phyloP scores from a whole-genome alignment of 1,284 basidiomycete genomes.

The Ganoderma lingzhi region DNA sequence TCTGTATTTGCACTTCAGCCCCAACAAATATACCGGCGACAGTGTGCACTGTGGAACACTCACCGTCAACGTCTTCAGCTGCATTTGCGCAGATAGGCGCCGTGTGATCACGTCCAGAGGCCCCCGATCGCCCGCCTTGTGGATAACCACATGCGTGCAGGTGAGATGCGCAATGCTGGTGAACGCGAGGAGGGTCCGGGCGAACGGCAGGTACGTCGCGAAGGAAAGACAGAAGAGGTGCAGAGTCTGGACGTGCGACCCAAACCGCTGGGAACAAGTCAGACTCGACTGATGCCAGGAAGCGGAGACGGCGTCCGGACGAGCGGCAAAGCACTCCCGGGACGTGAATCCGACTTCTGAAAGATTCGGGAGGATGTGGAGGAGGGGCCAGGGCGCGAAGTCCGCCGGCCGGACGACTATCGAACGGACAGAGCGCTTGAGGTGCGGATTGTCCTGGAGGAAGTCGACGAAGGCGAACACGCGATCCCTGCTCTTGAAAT shows the following conservation, averaged over 20 bases:
- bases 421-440: background rate
- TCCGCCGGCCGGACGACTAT: background rate
- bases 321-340: background rate
- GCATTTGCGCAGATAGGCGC: background rate
- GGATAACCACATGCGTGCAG: background rate
- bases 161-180: background rate
- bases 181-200: background rate
- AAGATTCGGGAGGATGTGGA: background rate
- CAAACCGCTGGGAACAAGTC: background rate
- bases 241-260: background rate
- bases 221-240: background rate
- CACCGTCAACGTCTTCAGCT: background rate
- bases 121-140: background rate
- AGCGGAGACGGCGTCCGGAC: background rate
- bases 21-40: background rate
- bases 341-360: background rate
- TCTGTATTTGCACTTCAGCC: background rate
- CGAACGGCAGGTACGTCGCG: background rate
- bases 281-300: background rate
- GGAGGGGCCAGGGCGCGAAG: background rate
- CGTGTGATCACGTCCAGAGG: background rate
- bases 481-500: background rate
- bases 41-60: background rate
- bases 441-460: background rate
- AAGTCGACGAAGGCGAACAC: background rate